Percentiles rank a stretch among this genome's conserved stretches.
These are phyloP conservation scores for Balansia obtecta DNA, from an alignment of 2,329 filamentous ascomycete genomes.

Conservation along the genomic window DNA sequence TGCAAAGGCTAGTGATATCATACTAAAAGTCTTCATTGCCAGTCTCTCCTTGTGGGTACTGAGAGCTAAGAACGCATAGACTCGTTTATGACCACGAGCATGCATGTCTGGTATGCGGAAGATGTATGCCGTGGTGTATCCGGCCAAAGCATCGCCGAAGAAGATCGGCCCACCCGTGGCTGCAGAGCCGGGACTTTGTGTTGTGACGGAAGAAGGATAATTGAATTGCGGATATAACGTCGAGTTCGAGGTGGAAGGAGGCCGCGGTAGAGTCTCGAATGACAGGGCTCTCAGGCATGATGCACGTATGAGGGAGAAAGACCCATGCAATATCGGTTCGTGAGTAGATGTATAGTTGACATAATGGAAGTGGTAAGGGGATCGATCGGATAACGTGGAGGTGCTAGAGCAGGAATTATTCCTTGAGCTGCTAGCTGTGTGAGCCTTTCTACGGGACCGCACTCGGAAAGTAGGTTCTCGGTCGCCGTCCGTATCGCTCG, in stretches of 20 bases:
- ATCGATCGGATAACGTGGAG: slow-evolving; percentile 33
- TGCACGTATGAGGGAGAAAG: slow-evolving; percentile 54
- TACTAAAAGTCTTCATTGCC: slow-evolving; percentile 54
- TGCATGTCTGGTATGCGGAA: slow-evolving; percentile 58
- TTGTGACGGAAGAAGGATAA: slow-evolving; percentile 36
- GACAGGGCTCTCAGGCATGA: slow-evolving; percentile 55
- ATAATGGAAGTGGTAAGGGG: slow-evolving; percentile 47
- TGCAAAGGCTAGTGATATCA: slow-evolving; percentile 49
- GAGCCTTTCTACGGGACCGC: slow-evolving; percentile 28
- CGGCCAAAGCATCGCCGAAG: slow-evolving; percentile 51
- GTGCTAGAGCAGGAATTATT: slow-evolving; percentile 40
- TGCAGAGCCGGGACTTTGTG: slow-evolving; percentile 39
- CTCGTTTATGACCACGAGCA: slow-evolving; percentile 54
- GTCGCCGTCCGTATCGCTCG: slow-evolving; percentile 40
- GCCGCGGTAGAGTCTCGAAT: slow-evolving; percentile 51
- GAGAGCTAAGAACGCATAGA: slow-evolving; percentile 55
- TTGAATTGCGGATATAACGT: slow-evolving; percentile 23
- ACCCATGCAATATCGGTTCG: slow-evolving; percentile 47
- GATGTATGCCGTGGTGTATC: slow-evolving; percentile 59
- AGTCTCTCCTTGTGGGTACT: slow-evolving; percentile 52
- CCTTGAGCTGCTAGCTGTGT: slow-evolving; percentile 29
- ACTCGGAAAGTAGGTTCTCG: slow-evolving; percentile 27
- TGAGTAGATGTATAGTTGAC: slow-evolving; percentile 58
- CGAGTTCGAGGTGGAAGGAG: slow-evolving; percentile 30
- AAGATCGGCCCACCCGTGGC: slow-evolving; percentile 55